These are phyloP conservation scores for Coniochaeta sp. DNA, from an alignment of 2,329 filamentous ascomycete species.

Conservation along the genomic window DNA sequence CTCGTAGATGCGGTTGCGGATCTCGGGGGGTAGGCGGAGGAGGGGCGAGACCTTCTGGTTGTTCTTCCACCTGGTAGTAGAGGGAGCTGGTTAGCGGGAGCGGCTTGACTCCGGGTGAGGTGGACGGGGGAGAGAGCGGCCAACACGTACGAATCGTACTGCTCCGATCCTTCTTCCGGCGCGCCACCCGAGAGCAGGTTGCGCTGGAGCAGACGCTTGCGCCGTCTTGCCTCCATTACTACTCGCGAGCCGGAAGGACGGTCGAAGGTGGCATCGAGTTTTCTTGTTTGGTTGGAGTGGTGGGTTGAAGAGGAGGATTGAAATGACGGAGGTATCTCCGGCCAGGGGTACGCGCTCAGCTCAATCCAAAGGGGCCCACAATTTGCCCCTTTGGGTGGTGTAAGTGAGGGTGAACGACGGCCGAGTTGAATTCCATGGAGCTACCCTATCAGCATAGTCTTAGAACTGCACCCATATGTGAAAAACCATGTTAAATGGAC, in stretches of 20 bases:
- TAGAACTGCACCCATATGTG: too few species aligned
- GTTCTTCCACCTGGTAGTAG: slow-evolving; percentile 15
- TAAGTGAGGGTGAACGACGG: too few species aligned
- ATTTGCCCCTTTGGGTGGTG: too few species aligned
- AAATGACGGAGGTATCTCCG: not conserved
- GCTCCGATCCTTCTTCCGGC: not conserved
- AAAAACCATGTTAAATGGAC: too few species aligned
- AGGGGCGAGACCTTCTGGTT: slow-evolving; percentile 21
- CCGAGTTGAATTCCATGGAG: too few species aligned
- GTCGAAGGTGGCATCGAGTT: not conserved
- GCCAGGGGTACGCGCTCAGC: too few species aligned
- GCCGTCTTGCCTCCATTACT: slow-evolving; percentile 1
- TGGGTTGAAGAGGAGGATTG: not conserved
- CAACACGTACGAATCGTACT: not conserved
- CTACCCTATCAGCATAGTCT: too few species aligned
- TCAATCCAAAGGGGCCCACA: too few species aligned
- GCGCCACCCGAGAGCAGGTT: not conserved
- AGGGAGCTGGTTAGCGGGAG: not conserved
- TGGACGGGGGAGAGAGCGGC: not conserved
- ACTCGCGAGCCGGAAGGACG: not conserved
- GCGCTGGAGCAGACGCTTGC: slow-evolving; percentile 1
- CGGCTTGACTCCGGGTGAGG: not conserved
- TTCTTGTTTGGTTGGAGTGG: not conserved
- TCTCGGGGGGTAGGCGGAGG: slow-evolving; percentile 23
- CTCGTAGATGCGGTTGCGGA: slow-evolving; percentile 26